phyloP scores from a whole-genome alignment of 495 filamentous ascomycete genomes.

The Aspergillus homomorphus region DNA sequence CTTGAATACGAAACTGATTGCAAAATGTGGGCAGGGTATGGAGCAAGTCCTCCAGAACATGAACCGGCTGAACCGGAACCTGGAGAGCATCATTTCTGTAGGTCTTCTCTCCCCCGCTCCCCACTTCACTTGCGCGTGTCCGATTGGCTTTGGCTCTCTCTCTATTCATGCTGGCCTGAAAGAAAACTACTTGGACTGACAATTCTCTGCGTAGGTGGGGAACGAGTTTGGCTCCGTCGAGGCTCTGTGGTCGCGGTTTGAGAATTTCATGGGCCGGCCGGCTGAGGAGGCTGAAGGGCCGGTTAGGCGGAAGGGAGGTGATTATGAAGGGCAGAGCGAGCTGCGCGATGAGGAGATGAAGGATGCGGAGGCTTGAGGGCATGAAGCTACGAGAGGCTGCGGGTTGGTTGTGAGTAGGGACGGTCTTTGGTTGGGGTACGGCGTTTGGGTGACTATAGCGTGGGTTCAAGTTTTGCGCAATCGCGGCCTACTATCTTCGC shows the following conservation, averaged over 20 bases:
- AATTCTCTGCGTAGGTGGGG: slow-evolving; percentile 59
- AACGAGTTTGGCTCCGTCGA: slow-evolving; percentile 98
- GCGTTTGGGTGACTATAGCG: not conserved
- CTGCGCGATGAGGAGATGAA: slow-evolving; percentile 10
- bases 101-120: slow-evolving; percentile 18
- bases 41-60: slow-evolving; percentile 94
- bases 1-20: not conserved
- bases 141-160: not conserved
- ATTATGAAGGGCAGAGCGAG: slow-evolving; percentile 22
- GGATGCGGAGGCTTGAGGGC: not conserved
- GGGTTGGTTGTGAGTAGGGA: not conserved
- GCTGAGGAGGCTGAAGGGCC: slow-evolving; percentile 50
- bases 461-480: too few species aligned
- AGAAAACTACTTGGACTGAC: not conserved
- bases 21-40: slow-evolving; percentile 60
- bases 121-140: not conserved
- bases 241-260: slow-evolving; percentile 94
- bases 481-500: too few species aligned
- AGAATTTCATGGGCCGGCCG: slow-evolving; percentile 83
- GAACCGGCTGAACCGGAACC: slow-evolving; percentile 87
- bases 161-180: not conserved
- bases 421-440: not conserved
- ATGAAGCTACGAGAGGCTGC: too few species aligned
- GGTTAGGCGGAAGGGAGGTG: slow-evolving; percentile 18
- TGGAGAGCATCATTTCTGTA: slow-evolving; percentile 91